These are phyloP conservation scores for Obelidium mucronatum DNA, from an alignment of 192 early-diverging fungal genomes.

Conservation along the genomic window DNA sequence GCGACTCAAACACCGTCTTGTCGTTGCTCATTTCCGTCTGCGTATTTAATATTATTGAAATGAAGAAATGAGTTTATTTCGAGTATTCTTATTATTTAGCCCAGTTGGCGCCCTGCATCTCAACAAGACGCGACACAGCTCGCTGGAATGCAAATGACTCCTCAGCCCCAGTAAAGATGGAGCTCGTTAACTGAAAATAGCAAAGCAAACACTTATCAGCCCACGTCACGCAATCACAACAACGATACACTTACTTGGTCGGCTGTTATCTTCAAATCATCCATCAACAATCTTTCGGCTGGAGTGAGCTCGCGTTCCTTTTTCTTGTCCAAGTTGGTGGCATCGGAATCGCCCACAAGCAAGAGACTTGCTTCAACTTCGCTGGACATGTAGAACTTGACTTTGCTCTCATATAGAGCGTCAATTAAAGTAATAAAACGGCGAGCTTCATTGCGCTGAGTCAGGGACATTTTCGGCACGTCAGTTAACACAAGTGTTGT, in stretches of 20 bases:
- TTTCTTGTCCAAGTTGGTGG: slow-evolving; percentile 22
- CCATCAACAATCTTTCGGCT: slow-evolving; percentile 68
- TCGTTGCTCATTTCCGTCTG: neutral
- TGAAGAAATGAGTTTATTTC: too few relatives aligned
- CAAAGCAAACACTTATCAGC: neutral
- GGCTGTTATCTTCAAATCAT: slow-evolving; percentile 55
- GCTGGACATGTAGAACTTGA: slow-evolving; percentile 52
- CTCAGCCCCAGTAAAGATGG: slow-evolving; percentile 86
- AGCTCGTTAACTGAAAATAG: slow-evolving; percentile 50
- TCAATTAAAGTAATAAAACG: slow-evolving; percentile 95
- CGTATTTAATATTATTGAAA: too few relatives aligned
- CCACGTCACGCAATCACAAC: slow-evolving; percentile 10
- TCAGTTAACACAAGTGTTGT: slow-evolving; percentile 78
- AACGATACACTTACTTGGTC: slow-evolving; percentile 44
- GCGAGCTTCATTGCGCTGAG: slow-evolving; percentile 84
- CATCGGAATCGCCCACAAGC: slow-evolving; percentile 68
- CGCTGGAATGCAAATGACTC: slow-evolving; percentile 97
- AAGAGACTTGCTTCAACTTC: slow-evolving; percentile 74
- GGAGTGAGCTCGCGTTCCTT: slow-evolving; percentile 41
- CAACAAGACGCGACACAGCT: slow-evolving; percentile 86
- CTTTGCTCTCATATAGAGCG: slow-evolving; percentile 86
- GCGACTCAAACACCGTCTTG: slow-evolving; percentile 6
- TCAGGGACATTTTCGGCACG: slow-evolving; percentile 63
- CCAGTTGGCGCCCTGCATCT: slow-evolving; percentile 76
- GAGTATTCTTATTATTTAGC: neutral